Conservation (phyloP, 192 early-diverging fungal genomes). For the Borealophlyctis nickersoniae region DNA sequence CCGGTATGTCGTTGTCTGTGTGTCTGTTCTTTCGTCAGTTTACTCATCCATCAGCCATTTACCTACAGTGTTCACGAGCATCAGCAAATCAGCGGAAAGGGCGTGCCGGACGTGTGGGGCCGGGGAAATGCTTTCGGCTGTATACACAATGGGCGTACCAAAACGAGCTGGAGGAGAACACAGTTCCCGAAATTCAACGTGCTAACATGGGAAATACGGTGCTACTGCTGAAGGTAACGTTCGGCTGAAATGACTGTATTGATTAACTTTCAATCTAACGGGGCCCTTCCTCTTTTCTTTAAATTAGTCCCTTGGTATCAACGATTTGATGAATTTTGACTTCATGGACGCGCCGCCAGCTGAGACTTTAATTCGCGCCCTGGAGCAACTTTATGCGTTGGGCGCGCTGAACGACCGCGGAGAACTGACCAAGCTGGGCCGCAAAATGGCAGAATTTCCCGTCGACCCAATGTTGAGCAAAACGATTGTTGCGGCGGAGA, state of each 20-base stretch:
- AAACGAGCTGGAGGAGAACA: constrained; percentile 92
- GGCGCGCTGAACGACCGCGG: constrained; percentile 90
- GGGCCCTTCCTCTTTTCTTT: too few relatives aligned
- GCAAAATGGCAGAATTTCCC: constrained; percentile 98
- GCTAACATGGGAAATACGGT: constrained; percentile 91
- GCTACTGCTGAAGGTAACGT: constrained; percentile 73
- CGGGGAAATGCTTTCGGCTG: constrained; percentile 91
- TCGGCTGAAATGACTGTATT: not conserved
- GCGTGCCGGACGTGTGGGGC: constrained; percentile 94
- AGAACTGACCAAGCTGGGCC: constrained; percentile 91
- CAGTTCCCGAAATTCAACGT: constrained; percentile 96
- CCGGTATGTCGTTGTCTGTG: constrained; percentile 64
- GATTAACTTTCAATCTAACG: too few relatives aligned
- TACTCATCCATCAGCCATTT: not conserved
- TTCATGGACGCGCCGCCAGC: constrained; percentile 98
- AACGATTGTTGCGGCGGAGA: constrained; percentile 85
- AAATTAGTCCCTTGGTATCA: constrained; percentile 83
- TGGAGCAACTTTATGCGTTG: constrained; percentile 93
- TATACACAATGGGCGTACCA: constrained; percentile 91
- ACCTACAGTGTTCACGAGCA: constrained; percentile 76
- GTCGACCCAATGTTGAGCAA: constrained; percentile 95
- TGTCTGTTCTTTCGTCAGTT: too few relatives aligned
- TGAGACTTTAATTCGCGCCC: constrained; percentile 82
- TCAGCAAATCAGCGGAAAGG: constrained; percentile 92
- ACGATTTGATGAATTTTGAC: constrained; percentile 89